Evolutionary conservation across 225 moss, liverwort and hornwort genomes (phyloP).

Genomic region (Thuidium tamariscinum): DNA sequence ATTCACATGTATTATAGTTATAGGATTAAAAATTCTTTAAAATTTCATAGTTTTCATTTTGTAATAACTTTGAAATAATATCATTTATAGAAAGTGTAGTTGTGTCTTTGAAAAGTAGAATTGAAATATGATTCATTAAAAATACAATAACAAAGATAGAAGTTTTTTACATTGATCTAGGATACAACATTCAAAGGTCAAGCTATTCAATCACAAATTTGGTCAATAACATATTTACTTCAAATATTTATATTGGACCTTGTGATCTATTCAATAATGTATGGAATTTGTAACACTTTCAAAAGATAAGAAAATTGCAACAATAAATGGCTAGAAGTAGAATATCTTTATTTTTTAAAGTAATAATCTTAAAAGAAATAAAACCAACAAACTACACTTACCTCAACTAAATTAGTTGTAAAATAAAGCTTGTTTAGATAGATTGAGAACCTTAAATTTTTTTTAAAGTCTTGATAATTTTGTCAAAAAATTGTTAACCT

Average conservation of each 20-base stretch:
- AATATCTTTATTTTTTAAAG: neutral
- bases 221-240: neutral
- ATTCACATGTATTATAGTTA: neutral
- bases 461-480: neutral
- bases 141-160: neutral
- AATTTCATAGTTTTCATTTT: neutral
- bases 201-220: neutral
- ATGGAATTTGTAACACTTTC: neutral
- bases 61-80: neutral
- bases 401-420: rapidly evolving
- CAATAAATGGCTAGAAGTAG: neutral
- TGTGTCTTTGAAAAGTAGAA: neutral
- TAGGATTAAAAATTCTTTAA: neutral
- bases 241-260: neutral
- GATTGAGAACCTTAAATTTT: neutral
- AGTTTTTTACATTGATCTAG: neutral
- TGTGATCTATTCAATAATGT: neutral
- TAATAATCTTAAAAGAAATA: neutral
- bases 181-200: neutral
- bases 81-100: neutral
- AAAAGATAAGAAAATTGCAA: rapidly evolving
- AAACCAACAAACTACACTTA: neutral
- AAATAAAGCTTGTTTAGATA: neutral
- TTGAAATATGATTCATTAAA: neutral
- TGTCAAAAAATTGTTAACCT: neutral